These are phyloP conservation scores for Lotus japonicus DNA, from an alignment of 306 rosid genomes.

Conservation along the genomic window DNA sequence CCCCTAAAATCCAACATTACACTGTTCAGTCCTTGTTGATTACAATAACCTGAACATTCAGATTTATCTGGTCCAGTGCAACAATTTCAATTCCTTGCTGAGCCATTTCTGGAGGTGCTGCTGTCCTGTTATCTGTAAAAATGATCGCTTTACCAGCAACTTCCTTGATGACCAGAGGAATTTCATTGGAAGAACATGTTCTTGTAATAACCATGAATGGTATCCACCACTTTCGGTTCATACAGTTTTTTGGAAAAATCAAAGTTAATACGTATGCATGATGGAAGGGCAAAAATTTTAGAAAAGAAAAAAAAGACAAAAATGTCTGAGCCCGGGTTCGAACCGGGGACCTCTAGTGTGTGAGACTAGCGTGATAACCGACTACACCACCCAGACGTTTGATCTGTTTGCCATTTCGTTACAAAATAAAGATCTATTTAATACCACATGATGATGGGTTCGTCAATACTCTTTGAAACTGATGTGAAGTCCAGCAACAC, in stretches of 20 bases:
- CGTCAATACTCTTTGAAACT: too few species aligned
- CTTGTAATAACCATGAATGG: slow-evolving; percentile 51
- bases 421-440: too few species aligned
- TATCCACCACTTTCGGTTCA: slow-evolving; percentile 40
- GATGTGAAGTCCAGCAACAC: too few species aligned
- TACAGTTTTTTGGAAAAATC: background rate
- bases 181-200: slow-evolving; percentile 33
- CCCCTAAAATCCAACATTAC: slow-evolving; percentile 53
- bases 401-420: too few species aligned
- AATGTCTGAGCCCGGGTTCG: slow-evolving; percentile 33
- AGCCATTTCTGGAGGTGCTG: background rate
- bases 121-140: slow-evolving; percentile 15
- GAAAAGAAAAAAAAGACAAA: too few species aligned
- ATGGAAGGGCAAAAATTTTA: too few species aligned
- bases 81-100: too few species aligned
- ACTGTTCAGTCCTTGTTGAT: slow-evolving; percentile 38
- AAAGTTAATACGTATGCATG: too few species aligned
- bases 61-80: too few species aligned
- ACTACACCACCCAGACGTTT: slow-evolving; percentile 40
- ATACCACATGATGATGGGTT: too few species aligned
- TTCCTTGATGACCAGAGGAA: slow-evolving; percentile 22
- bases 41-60: too few species aligned
- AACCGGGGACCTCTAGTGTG: slow-evolving; percentile 38
- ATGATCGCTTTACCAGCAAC: slow-evolving; percentile 16
- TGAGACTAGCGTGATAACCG: slow-evolving; percentile 38